Evolutionary conservation across 2,329 filamentous ascomycete genomes (phyloP).

Genomic region (Aspergillus sergii): DNA sequence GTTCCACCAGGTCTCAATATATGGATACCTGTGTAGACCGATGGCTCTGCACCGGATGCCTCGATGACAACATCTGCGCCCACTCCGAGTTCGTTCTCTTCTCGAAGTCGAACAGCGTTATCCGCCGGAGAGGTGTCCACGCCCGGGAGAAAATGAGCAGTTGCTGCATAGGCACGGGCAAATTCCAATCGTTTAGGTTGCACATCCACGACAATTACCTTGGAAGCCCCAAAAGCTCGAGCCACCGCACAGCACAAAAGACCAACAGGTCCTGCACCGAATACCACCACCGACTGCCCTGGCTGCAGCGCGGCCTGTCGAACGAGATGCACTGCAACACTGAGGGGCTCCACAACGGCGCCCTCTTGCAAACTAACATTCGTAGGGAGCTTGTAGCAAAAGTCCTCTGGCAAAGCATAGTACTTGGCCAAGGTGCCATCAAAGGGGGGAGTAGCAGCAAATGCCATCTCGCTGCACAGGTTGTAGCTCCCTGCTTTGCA

Average conservation of each 20-base stretch:
- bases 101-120: not conserved
- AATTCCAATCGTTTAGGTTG: slow-evolving; percentile 77
- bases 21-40: slow-evolving; percentile 73
- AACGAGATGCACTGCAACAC: slow-evolving; percentile 83
- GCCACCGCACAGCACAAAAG: slow-evolving; percentile 86
- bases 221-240: slow-evolving; percentile 77
- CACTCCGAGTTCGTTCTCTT: not conserved
- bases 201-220: slow-evolving; percentile 84
- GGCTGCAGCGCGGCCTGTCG: slow-evolving; percentile 72
- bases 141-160: not conserved
- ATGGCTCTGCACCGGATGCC: slow-evolving; percentile 74
- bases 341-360: slow-evolving; percentile 85
- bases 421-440: slow-evolving; percentile 89
- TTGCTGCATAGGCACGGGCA: slow-evolving; percentile 47
- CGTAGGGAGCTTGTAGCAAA: slow-evolving; percentile 87
- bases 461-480: slow-evolving; percentile 82
- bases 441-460: slow-evolving; percentile 88
- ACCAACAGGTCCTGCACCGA: slow-evolving; percentile 85
- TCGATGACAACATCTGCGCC: slow-evolving; percentile 70
- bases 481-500: slow-evolving; percentile 89
- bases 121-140: not conserved
- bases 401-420: slow-evolving; percentile 81
- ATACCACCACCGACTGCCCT: slow-evolving; percentile 77
- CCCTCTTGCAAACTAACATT: slow-evolving; percentile 79
- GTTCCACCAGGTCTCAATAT: slow-evolving; percentile 69